phyloP scores from a whole-genome alignment of 139 green algal genomes.

The Nannochloris sp. region DNA sequence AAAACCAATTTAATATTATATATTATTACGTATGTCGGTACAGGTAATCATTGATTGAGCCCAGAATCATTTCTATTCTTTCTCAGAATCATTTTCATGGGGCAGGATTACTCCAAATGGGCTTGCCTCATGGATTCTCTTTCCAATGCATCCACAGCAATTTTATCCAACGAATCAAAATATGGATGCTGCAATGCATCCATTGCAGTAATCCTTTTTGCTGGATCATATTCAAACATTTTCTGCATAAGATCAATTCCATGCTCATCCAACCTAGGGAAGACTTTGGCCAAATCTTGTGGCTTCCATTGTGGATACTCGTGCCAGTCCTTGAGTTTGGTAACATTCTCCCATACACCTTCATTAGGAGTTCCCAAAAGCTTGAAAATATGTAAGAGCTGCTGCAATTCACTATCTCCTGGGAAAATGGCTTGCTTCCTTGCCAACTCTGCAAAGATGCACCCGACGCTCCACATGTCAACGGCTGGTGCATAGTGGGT shows the following conservation, averaged over 20 bases:
- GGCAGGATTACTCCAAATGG: slow-evolving; percentile 3
- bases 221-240: slow-evolving; percentile 73
- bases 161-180: slow-evolving; percentile 83
- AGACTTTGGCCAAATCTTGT: slow-evolving; percentile 54
- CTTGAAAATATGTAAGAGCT: slow-evolving; percentile 88
- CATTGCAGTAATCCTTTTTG: slow-evolving; percentile 72
- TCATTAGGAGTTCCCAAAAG: slow-evolving; percentile 75
- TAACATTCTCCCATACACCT: slow-evolving; percentile 63
- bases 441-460: slow-evolving; percentile 93
- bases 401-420: slow-evolving; percentile 78
- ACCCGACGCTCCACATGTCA: slow-evolving; percentile 97
- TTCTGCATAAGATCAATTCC: slow-evolving; percentile 67
- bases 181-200: slow-evolving; percentile 89
- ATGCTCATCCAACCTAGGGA: slow-evolving; percentile 64
- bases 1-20: no score
- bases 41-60: no score
- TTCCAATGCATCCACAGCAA: slow-evolving; percentile 60
- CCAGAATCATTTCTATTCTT: no score
- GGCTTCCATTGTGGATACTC: slow-evolving; percentile 64
- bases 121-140: slow-evolving; percentile 23
- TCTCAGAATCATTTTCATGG: background rate
- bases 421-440: slow-evolving; percentile 70
- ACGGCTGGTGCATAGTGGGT: slow-evolving; percentile 93
- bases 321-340: slow-evolving; percentile 75
- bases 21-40: no score